Conservation (phyloP, 768 basidiomycete genomes). For the Suillus fuscotomentosus region DNA sequence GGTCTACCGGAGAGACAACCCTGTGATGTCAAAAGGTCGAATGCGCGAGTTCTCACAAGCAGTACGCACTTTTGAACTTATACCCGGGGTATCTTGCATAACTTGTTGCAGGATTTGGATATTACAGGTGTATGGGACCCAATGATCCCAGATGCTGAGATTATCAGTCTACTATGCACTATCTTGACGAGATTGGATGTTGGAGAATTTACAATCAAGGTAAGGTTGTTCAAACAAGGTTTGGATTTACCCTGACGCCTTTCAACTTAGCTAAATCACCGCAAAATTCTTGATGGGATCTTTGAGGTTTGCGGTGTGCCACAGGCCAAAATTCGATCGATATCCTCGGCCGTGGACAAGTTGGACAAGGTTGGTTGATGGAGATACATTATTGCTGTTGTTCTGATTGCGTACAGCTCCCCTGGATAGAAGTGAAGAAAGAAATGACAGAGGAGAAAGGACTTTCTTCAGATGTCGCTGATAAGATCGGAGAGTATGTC, state of each 20-base stretch:
- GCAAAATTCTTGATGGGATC: conserved; percentile 95
- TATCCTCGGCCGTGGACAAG: conserved; percentile 97
- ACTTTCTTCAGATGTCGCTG: conserved; percentile 73
- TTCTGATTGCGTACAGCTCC: conserved; percentile 43
- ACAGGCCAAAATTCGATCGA: conserved; percentile 81
- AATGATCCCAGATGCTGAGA: conserved; percentile 97
- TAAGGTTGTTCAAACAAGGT: conserved; percentile 22
- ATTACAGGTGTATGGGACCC: conserved; percentile 90
- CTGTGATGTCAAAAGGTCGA: conserved; percentile 95
- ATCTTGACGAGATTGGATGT: conserved; percentile 82
- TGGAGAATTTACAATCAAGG: conserved; percentile 94
- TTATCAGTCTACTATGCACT: conserved; percentile 80
- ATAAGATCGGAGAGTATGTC: conserved; percentile 96
- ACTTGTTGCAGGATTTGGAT: conserved; percentile 77
- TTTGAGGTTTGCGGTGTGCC: conserved; percentile 97
- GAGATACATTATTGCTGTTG: not conserved
- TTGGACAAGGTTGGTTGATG: conserved; percentile 78
- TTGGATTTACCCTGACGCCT: conserved; percentile 2
- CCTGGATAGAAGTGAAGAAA: conserved; percentile 90
- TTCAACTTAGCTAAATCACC: conserved; percentile 76
- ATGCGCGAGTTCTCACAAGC: conserved; percentile 99
- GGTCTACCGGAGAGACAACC: conserved; percentile 94
- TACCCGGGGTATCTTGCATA: not conserved
- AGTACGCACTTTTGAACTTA: conserved; percentile 41
- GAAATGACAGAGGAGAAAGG: conserved; percentile 99